These are phyloP conservation scores for Cercospora citrullina DNA, from an alignment of 2,329 filamentous ascomycete species.

Conservation along the genomic window DNA sequence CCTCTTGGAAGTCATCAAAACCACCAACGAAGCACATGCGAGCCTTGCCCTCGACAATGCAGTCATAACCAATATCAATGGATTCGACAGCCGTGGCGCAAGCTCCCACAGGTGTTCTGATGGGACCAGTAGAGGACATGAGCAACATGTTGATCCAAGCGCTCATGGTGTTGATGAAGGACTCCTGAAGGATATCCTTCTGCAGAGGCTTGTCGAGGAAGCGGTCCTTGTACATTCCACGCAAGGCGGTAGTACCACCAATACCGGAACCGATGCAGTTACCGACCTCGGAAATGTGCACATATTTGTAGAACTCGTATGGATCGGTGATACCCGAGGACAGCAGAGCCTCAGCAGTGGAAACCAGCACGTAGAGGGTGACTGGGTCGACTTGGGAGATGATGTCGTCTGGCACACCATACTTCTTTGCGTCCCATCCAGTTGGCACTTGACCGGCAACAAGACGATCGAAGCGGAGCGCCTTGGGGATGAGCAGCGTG, in stretches of 20 bases:
- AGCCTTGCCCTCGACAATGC: constrained; percentile 97
- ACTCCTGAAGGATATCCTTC: constrained; percentile 98
- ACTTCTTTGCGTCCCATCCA: constrained; percentile 94
- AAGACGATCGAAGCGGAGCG: constrained; percentile 92
- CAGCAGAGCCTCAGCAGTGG: constrained; percentile 86
- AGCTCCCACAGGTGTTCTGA: constrained; percentile 97
- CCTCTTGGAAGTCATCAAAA: constrained; percentile 98
- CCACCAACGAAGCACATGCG: constrained; percentile 96
- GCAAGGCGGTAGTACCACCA: constrained; percentile 86
- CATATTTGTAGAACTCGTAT: constrained; percentile 99
- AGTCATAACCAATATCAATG: constrained; percentile 96
- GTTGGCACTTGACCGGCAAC: constrained; percentile 96
- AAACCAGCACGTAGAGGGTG: constrained; percentile 91
- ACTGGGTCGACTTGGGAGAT: constrained; percentile 97
- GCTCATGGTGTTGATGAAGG: constrained; percentile 99
- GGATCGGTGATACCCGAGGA: constrained; percentile 96
- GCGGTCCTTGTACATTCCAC: constrained; percentile 97
- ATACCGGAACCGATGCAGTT: constrained; percentile 99
- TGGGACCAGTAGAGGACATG: constrained; percentile 92
- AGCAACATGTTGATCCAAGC: constrained; percentile 99
- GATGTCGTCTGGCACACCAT: constrained; percentile 96
- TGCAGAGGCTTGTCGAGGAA: constrained; percentile 96
- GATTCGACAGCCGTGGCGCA: constrained; percentile 98
- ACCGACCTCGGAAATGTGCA: constrained; percentile 94
- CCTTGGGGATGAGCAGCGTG: constrained; percentile 92